Base-by-base conservation (phyloP, 371 early-diverging fungal genomes). In the Mucor sp. region DNA sequence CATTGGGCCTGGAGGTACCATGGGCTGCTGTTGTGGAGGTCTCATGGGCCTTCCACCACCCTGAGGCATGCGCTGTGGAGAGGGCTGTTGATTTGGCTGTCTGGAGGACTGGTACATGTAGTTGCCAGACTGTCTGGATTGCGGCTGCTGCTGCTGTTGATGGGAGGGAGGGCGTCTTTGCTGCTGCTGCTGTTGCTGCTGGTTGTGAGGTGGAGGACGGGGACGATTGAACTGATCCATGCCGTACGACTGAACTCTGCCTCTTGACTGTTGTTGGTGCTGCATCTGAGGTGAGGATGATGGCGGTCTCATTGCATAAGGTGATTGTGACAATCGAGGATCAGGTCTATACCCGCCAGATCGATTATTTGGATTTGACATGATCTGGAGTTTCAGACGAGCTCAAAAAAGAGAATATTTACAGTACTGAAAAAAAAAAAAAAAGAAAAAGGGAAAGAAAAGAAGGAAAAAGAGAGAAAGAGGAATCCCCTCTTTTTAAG, bases 301-400 rank as follows among this genome's bases (percentile, higher is more conserved):
- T 21, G 55, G 35, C n/a, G 70, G 66, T 61, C 72, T 60, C 43
- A 64, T 44, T 6, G 44, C 37, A 62, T 66, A 62, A 27, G 27
- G 44, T 33, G 19, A 60, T 50, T 72, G 65, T 11, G 73, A 65
- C 37, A 69, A 30, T 25, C 73, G 58, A 35, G 73, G 66, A 64
- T 73, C 73, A 48, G 65, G 32, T 67, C 64, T 37, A 39, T 72
- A 70, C 23, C 63, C 66, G 27, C 53, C 27, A 47, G 66, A 58
- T 47, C 65, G 72, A 37, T 60, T 67, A 57, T 71, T 67, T 4
- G 65, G 70, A 53, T 65, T 71, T 58, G 71, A 71, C 71, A 71
- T 71, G 23, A 19, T 47, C 27, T 17, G 53, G 23, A 53, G 27
- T 53, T 27, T 53, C 53, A 53, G 53, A 53, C 12, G 27, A n/a